phyloP scores from a whole-genome alignment of 352 stramenopile genomes.

The Globisporangium uncinulatum region DNA sequence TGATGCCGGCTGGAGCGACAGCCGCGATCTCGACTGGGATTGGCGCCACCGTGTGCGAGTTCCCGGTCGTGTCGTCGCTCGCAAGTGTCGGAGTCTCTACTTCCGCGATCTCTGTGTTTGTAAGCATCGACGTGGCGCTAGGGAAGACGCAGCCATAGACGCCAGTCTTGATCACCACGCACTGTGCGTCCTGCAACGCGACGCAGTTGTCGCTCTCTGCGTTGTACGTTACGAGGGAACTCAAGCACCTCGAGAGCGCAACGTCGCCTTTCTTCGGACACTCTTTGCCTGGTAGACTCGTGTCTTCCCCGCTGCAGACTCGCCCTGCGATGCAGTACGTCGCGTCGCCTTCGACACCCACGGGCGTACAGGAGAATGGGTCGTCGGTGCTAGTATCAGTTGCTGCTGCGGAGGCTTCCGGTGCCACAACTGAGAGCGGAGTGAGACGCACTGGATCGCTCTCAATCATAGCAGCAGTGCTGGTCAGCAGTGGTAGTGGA shows the following conservation, averaged over 20 bases:
- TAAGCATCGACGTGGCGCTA: not conserved
- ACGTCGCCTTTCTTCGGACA: slow-evolving; percentile 32
- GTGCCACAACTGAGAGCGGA: no score
- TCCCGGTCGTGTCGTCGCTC: not conserved
- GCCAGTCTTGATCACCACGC: slow-evolving; percentile 16
- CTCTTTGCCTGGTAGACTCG: slow-evolving; percentile 7
- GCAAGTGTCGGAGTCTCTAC: no score
- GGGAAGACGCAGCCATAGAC: slow-evolving; percentile 38
- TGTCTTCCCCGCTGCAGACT: slow-evolving; percentile 22
- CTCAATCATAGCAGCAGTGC: not conserved
- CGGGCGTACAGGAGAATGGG: slow-evolving; percentile 15
- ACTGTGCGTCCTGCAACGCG: slow-evolving; percentile 33
- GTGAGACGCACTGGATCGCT: not conserved
- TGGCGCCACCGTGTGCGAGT: not conserved
- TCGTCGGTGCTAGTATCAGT: not conserved
- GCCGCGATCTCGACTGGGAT: not conserved
- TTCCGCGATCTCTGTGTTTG: not conserved
- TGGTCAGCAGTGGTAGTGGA: not conserved
- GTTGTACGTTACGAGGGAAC: slow-evolving; percentile 20
- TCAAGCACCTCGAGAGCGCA: slow-evolving; percentile 27
- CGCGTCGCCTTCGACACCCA: slow-evolving; percentile 32
- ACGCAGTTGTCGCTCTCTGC: slow-evolving; percentile 17
- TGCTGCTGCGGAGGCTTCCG: not conserved
- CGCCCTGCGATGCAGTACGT: slow-evolving; percentile 41
- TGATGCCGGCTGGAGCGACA: not conserved